phyloP scores from a whole-genome alignment of 1,139 yeast species.

The Taiozyma sp. region DNA sequence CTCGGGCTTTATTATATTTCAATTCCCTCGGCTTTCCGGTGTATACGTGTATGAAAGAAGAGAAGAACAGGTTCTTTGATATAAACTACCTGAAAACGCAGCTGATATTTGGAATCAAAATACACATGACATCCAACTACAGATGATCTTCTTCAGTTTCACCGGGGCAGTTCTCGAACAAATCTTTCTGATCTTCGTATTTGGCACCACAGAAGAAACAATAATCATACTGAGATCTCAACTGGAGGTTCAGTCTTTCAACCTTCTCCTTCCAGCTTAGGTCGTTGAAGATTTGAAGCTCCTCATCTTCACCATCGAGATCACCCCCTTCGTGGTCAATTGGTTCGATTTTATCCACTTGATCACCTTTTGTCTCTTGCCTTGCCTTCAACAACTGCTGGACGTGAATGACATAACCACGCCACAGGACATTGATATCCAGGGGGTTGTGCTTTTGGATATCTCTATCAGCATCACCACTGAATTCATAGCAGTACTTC shows the following conservation, averaged over 20 bases:
- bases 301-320: constrained; percentile 22
- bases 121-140: not conserved
- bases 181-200: constrained; percentile 33
- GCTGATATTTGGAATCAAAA: no score
- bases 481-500: constrained; percentile 27
- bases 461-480: constrained; percentile 23
- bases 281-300: constrained; percentile 28
- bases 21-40: no score
- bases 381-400: constrained; percentile 7
- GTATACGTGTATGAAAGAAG: not conserved
- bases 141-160: constrained; percentile 35
- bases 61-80: not conserved
- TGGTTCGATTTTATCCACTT: not conserved
- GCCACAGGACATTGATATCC: constrained; percentile 32
- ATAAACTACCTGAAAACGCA: no score
- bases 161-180: constrained; percentile 44
- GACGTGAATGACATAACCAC: constrained; percentile 24
- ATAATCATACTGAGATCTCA: constrained; percentile 35
- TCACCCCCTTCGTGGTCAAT: constrained; percentile 2
- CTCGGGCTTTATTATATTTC: not conserved
- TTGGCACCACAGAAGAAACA: constrained; percentile 46
- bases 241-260: constrained; percentile 27
- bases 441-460: constrained; percentile 23
- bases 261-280: constrained; percentile 26
- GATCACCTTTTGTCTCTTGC: constrained; percentile 1